Conservation (phyloP, 2,329 filamentous ascomycete species). For the Talaromyces sp. region DNA sequence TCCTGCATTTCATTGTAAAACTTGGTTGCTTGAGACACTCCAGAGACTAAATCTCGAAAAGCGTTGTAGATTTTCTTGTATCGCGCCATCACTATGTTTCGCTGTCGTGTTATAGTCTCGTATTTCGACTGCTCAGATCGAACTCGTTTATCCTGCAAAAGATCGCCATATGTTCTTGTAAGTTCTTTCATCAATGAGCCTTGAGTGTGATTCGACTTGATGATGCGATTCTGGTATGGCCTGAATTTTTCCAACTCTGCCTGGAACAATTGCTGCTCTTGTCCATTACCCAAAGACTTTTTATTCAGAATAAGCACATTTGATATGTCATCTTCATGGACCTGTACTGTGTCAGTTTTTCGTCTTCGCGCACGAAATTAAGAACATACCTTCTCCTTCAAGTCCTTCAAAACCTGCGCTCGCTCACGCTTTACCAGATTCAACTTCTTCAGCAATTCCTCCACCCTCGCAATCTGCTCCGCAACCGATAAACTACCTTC, state of each 20-base stretch:
- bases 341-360: slow-evolving; percentile 50
- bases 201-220: slow-evolving; percentile 95
- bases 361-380: neutral
- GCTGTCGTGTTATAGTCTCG: slow-evolving; percentile 78
- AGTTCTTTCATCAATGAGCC: slow-evolving; percentile 91
- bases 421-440: slow-evolving; percentile 90
- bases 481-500: slow-evolving; percentile 75
- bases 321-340: slow-evolving; percentile 94
- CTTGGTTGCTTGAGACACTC: slow-evolving; percentile 78
- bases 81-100: slow-evolving; percentile 73
- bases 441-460: slow-evolving; percentile 85
- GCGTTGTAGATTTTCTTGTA: slow-evolving; percentile 92
- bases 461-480: slow-evolving; percentile 84
- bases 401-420: slow-evolving; percentile 86
- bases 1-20: slow-evolving; percentile 97
- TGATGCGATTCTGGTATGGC: slow-evolving; percentile 81
- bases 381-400: slow-evolving; percentile 83
- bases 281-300: slow-evolving; percentile 79
- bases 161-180: slow-evolving; percentile 76
- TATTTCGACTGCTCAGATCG: slow-evolving; percentile 93
- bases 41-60: slow-evolving; percentile 83
- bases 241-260: slow-evolving; percentile 96
- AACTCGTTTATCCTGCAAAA: slow-evolving; percentile 91
- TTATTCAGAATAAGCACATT: slow-evolving; percentile 97
- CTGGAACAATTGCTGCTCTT: slow-evolving; percentile 89